Base-by-base conservation (phyloP, 495 filamentous ascomycete species). In the Astrocystis sublimbata region DNA sequence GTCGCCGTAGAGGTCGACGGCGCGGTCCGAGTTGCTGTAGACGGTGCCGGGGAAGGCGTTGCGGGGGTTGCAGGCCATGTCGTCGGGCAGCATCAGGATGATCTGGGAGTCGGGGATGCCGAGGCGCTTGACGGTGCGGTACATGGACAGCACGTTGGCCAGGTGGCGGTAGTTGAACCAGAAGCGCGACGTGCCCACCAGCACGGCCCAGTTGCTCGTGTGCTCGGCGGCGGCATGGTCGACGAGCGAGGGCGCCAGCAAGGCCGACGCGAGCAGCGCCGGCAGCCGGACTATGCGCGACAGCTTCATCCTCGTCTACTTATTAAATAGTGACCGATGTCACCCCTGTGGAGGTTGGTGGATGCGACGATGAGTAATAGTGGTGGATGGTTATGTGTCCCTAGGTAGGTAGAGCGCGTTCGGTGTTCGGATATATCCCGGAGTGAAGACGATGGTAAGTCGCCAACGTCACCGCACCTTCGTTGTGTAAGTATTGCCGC, bases 131-230 rank as follows among this genome's bases (percentile, higher is more conserved):
- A 98, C 94, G 66, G 96, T 98, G 68, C 94, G 92, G 80, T 98
- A 98, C 53, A 98, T 85, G 52, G 94, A 97, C 52, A 98, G 88
- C 52, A 96, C 93, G 81, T 98, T 98, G 71, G 96, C 93, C 38
- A 98, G 87, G 71, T 98, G 94, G 42, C 94, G 90, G 79, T 98
- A 98, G 79, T 98, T 98, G 86, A 98, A 98, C 94, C 94, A 98
- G 81, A 98, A 98, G 59, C 94, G 89, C 7, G 96, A 98, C n/a
- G 94, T 98, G 46, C 89, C 93, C 36, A 98, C 94, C 7, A 98
- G 87, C 47, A 98, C 94, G 3, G 94, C 94, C 96, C 96, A 98
- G 73, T 98, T 98, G 64, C 90, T 96, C 1, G 96, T 98, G 76
- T 98, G 94, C 62, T 94, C 90, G 61, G 88, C 86, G 30, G 77